A percentile compares a stretch with the other conserved stretches of the same genome.
Evolutionary conservation across 179 eudicot genomes (phyloP).

Genomic region (Nepenthes alata): DNA sequence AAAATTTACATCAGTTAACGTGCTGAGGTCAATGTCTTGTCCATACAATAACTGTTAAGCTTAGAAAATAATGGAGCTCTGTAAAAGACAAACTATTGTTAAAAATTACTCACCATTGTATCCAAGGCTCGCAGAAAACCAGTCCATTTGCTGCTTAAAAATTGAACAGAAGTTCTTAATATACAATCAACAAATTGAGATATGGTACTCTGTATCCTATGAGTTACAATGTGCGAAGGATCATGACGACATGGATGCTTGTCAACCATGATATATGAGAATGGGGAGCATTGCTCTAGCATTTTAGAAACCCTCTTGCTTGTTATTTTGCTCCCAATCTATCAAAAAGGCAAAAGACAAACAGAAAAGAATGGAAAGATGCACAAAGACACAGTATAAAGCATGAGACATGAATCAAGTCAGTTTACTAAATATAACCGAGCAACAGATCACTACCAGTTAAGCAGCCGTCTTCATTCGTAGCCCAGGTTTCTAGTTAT

Average conservation of each 20-base stretch:
- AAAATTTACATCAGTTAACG: too few species aligned
- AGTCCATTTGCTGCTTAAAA: conserved; percentile 38
- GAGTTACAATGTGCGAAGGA: conserved; percentile 83
- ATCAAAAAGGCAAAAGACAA: conserved; percentile 6
- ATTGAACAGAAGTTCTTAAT: conserved; percentile 28
- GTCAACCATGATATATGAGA: conserved; percentile 69
- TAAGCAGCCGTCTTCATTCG: too few species aligned
- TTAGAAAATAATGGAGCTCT: not conserved
- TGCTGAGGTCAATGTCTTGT: too few species aligned
- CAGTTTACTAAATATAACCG: too few species aligned
- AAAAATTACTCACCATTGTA: conserved; percentile 35
- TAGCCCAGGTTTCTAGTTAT: too few species aligned
- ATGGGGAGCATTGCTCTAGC: conserved; percentile 59
- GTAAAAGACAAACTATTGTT: not conserved
- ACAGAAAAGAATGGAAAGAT: too few species aligned
- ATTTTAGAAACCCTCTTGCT: conserved; percentile 70
- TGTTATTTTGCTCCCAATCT: conserved; percentile 86
- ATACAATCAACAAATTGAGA: conserved; percentile 48
- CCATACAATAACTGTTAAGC: not conserved
- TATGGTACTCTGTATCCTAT: conserved; percentile 68
- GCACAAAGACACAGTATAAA: too few species aligned
- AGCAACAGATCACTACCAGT: too few species aligned
- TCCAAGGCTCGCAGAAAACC: conserved; percentile 42
- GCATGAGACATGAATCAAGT: too few species aligned
- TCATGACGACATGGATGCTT: conserved; percentile 86